Evolutionary conservation across 202 grass and related monocot genomes (phyloP).

Genomic region (Carex arenaria): DNA sequence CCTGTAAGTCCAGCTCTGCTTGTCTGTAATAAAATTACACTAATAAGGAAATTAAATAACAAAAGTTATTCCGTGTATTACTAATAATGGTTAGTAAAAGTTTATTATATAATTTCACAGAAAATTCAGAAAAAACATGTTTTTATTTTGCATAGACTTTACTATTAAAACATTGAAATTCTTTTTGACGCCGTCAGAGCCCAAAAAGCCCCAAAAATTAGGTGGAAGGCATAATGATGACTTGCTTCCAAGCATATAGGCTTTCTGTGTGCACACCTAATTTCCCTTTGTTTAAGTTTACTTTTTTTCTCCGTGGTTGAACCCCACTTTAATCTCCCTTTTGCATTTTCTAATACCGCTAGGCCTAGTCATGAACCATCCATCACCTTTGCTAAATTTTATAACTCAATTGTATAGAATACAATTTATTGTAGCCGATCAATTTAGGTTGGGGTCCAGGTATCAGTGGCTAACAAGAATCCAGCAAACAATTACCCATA

Average conservation of each 20-base stretch:
- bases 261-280: not conserved
- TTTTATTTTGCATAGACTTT: not conserved
- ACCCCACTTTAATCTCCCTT: slow-evolving; percentile 31
- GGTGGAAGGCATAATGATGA: slow-evolving; percentile 10
- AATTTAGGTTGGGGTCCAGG: not conserved
- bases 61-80: not conserved
- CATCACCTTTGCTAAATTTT: slow-evolving; percentile 30
- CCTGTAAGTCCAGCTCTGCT: too few species aligned
- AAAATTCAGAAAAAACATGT: not conserved
- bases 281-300: slow-evolving; percentile 36
- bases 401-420: slow-evolving; percentile 23
- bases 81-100: too few species aligned
- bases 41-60: not conserved
- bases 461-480: slow-evolving; percentile 30
- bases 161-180: not conserved
- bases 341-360: slow-evolving; percentile 35
- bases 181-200: not conserved
- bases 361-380: slow-evolving; percentile 48
- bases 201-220: not conserved
- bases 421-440: not conserved
- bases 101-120: not conserved
- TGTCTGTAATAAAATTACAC: not conserved
- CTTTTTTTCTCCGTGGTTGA: slow-evolving; percentile 34
- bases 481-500: slow-evolving; percentile 40
- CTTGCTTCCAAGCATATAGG: not conserved